Conservation (phyloP, 805 yeast species). For the Alloascoidea hylecoeti region DNA sequence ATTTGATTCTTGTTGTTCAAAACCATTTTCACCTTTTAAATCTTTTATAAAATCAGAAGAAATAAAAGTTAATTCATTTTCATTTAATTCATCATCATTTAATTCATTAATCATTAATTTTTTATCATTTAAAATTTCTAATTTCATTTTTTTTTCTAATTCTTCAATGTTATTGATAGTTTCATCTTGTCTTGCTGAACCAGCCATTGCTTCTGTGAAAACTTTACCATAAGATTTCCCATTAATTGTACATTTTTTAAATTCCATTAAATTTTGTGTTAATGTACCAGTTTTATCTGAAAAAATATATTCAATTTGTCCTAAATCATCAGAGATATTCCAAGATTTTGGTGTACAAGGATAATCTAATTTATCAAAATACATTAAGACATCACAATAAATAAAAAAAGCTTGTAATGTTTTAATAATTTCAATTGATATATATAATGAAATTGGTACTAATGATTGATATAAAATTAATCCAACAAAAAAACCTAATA, state of each 20-base stretch:
- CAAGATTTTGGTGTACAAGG: conserved; percentile 80
- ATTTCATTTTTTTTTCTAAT: conserved; percentile 37
- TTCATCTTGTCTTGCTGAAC: conserved; percentile 62
- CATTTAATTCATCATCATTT: conserved; percentile 25
- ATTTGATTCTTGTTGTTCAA: conserved; percentile 37
- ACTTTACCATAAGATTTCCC: conserved; percentile 68
- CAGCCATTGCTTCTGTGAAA: conserved; percentile 73
- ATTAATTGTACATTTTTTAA: conserved; percentile 64
- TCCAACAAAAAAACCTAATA: conserved; percentile 62
- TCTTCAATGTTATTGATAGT: conserved; percentile 62
- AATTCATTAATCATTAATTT: conserved; percentile 36
- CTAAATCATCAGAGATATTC: conserved; percentile 77
- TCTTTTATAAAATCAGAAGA: conserved; percentile 56
- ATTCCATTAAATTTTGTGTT: conserved; percentile 79
- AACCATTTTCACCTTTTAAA: conserved; percentile 33
- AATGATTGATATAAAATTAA: conserved; percentile 64
- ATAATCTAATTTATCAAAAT: conserved; percentile 52
- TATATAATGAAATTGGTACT: conserved; percentile 74
- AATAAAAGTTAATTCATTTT: conserved; percentile 56
- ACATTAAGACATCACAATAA: conserved; percentile 61
- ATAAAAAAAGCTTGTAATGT: conserved; percentile 75
- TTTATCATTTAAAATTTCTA: conserved; percentile 41
- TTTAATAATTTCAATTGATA: conserved; percentile 71
- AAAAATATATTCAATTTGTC: conserved; percentile 75
- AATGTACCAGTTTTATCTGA: conserved; percentile 79